These are phyloP conservation scores for Talaromyces marneffei DNA, from an alignment of 2,329 filamentous ascomycete genomes.

Conservation along the genomic window DNA sequence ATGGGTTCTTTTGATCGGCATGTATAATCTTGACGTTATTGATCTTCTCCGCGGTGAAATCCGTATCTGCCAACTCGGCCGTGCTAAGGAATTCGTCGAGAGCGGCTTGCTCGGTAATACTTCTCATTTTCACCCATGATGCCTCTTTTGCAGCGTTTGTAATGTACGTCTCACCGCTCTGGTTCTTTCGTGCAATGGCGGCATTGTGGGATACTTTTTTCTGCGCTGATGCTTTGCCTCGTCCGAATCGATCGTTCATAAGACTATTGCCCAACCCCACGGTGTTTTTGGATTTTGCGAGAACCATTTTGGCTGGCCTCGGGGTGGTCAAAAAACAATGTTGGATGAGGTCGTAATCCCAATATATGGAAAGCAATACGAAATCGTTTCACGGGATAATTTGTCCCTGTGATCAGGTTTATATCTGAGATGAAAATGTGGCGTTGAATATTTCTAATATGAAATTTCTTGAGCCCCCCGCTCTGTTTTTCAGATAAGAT, in stretches of 20 bases:
- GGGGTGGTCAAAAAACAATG: neutral
- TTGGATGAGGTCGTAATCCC: neutral
- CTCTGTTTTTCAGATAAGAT: slow-evolving; percentile 27
- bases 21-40: slow-evolving; percentile 99
- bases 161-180: slow-evolving; percentile 81
- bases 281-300: slow-evolving; percentile 89
- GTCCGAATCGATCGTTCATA: slow-evolving; percentile 98
- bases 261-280: slow-evolving; percentile 94
- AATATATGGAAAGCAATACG: neutral
- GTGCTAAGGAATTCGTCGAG: slow-evolving; percentile 95
- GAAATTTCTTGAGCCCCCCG: slow-evolving; percentile 15
- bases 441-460: slow-evolving; percentile 18
- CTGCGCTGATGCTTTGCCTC: slow-evolving; percentile 77
- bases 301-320: slow-evolving; percentile 52
- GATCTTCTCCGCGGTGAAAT: slow-evolving; percentile 98
- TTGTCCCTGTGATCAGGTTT: neutral
- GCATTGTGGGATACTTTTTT: slow-evolving; percentile 61
- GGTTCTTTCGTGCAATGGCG: slow-evolving; percentile 65
- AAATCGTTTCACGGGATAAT: neutral
- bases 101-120: slow-evolving; percentile 91
- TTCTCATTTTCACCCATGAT: slow-evolving; percentile 98
- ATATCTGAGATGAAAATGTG: slow-evolving; percentile 7
- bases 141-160: slow-evolving; percentile 88
- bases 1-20: slow-evolving; percentile 91
- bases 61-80: slow-evolving; percentile 92